Evolutionary conservation across 345 rosid genomes (phyloP), one percentile per base, ranked within the genome.

Genomic region (Syzygium aromaticum): DNA sequence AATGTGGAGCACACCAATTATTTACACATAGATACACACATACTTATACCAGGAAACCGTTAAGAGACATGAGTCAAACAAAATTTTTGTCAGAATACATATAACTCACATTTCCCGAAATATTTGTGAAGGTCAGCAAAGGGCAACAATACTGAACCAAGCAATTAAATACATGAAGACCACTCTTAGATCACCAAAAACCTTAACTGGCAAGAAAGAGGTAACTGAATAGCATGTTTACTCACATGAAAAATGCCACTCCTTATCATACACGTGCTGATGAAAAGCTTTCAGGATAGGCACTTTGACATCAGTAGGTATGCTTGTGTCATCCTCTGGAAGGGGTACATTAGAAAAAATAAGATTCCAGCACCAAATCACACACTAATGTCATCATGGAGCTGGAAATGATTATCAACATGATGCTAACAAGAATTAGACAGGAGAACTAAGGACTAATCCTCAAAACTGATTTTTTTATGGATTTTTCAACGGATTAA

Each of bases 241-340:
- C 98, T 96, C 90, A 96, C 99, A 96, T 86, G 98, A 90, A 91
- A 95, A 98, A 86, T 96, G 98, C 99, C 99, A 98, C 73, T 92
- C 91, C 25, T 61, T 88, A 84, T 98, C 86, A 87, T 98, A 96
- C 87, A 98, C 91, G 92, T 98, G 98, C 64, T 54, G 92, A 88
- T 96, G 95, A 91, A 98, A 98, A 54, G 93, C 97, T 85, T 86
- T 89, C 87, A 98, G 92, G 86, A 96, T 98, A 54, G 99, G 99
- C 85, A 98, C 94, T 90, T 98, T 98, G 89, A 95, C 93, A 85
- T 96, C 98, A 52, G 93, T 91, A 56, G 94, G 91, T 87, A 96
- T 92, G 95, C 98, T 96, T 86, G 98, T 98, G 86, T 98, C 99
- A 91, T 98, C 99, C 99, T 98, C 99, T 96, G 96, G 89, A 87